These are phyloP conservation scores for Stevia rebaudiana DNA, from an alignment of 140 eudicot genomes.

Conservation along the genomic window DNA sequence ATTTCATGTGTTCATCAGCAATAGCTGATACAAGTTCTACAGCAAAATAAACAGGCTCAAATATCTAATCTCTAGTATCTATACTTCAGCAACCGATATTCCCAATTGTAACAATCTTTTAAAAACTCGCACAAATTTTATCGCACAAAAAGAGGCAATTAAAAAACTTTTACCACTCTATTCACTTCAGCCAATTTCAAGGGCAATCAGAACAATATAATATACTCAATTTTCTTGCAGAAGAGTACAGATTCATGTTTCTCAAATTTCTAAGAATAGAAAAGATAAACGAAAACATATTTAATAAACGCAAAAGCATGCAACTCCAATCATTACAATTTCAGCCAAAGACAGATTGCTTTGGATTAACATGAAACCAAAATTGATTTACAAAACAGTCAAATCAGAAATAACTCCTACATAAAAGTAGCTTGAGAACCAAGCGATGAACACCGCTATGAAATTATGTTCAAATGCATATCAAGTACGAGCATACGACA, in stretches of 20 bases:
- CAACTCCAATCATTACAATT: slow-evolving; percentile 10
- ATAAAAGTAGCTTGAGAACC: slow-evolving; percentile 3
- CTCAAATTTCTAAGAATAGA: neutral
- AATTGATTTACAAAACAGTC: neutral
- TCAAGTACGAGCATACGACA: neutral
- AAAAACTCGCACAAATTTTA: neutral
- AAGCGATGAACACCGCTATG: slow-evolving; percentile 6
- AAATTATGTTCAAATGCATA: slow-evolving; percentile 2
- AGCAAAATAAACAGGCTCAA: neutral
- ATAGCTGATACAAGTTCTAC: neutral
- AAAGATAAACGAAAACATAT: slow-evolving; percentile 11
- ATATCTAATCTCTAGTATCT: too few relatives aligned
- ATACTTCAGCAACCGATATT: too few relatives aligned
- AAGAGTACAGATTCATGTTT: neutral
- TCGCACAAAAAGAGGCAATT: neutral
- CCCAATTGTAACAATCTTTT: neutral
- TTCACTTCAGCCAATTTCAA: neutral
- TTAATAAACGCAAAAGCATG: neutral
- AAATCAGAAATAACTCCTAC: neutral
- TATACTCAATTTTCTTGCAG: neutral
- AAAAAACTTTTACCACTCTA: slow-evolving; percentile 3
- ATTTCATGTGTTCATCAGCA: neutral
- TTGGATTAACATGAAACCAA: slow-evolving; percentile 1
- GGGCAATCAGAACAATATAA: neutral
- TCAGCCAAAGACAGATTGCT: neutral